Conservation (phyloP, 2,329 filamentous ascomycete genomes). For the Beauveria sp. region DNA sequence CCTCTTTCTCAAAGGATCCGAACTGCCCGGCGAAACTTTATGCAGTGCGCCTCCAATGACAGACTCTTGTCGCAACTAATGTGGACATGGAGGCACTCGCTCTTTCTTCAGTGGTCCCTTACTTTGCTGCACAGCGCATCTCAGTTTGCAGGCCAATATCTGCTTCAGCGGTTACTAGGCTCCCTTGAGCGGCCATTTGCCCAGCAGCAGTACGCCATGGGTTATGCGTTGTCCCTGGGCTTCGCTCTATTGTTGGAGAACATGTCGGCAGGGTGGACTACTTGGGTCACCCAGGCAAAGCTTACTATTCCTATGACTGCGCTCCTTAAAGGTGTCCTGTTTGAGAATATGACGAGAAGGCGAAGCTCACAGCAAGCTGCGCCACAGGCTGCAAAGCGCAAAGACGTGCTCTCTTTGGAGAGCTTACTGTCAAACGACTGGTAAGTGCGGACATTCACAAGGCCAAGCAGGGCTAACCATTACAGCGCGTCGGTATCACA, state of each 20-base stretch:
- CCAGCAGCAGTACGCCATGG: slow-evolving; percentile 50
- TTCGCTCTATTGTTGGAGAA: slow-evolving; percentile 48
- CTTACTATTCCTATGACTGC: not conserved
- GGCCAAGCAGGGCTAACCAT: not conserved
- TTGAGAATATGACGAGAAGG: slow-evolving; percentile 7
- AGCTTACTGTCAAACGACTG: slow-evolving; percentile 1
- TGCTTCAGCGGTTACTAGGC: not conserved
- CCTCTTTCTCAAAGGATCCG: not conserved
- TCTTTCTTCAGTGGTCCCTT: slow-evolving; percentile 2
- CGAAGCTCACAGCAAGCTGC: not conserved
- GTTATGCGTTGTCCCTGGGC: slow-evolving; percentile 41
- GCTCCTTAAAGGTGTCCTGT: slow-evolving; percentile 8
- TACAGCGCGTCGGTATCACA: not conserved
- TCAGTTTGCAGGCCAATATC: not conserved
- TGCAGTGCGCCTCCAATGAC: not conserved
- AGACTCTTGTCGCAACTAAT: not conserved
- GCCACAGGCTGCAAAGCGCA: not conserved
- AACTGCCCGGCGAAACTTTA: not conserved
- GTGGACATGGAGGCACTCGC: not conserved
- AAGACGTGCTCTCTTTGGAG: not conserved
- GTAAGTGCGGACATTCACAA: not conserved
- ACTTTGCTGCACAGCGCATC: slow-evolving; percentile 1
- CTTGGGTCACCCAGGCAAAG: slow-evolving; percentile 3
- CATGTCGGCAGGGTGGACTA: slow-evolving; percentile 17
- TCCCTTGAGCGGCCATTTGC: slow-evolving; percentile 7